Conservation (phyloP, 2,329 filamentous ascomycete genomes). For the Aspergillus puulaauensis region DNA sequence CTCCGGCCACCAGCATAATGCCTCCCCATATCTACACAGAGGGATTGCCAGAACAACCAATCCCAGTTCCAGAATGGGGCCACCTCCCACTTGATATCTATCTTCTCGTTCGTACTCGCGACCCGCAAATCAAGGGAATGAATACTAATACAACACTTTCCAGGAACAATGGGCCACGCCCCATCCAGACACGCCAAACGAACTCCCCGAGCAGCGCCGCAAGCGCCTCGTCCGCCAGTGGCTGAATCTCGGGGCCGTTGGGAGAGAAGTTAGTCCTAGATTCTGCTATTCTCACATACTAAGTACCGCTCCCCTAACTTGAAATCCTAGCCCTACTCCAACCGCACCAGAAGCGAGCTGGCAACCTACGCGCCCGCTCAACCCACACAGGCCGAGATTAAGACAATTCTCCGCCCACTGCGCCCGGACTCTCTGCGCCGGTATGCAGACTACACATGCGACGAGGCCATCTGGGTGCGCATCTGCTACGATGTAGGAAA, state of each 20-base stretch:
- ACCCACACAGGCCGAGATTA: too few relatives aligned
- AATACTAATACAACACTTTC: not conserved
- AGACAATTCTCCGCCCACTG: too few relatives aligned
- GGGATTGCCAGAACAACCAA: not conserved
- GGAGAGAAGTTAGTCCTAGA: not conserved
- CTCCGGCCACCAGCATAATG: not conserved
- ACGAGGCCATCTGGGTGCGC: too few relatives aligned
- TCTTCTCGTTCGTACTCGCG: not conserved
- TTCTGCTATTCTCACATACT: not conserved
- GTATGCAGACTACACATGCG: too few relatives aligned
- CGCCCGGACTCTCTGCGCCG: too few relatives aligned
- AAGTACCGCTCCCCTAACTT: not conserved
- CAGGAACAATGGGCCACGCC: too few relatives aligned
- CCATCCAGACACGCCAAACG: too few relatives aligned
- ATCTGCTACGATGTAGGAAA: too few relatives aligned
- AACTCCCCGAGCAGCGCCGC: too few relatives aligned
- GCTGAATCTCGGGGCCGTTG: conserved; percentile 1
- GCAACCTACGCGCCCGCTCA: too few relatives aligned
- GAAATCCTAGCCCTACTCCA: not conserved
- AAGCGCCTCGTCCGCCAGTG: not conserved
- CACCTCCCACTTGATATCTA: not conserved
- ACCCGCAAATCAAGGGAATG: not conserved
- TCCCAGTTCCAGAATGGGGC: not conserved
- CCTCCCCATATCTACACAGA: conserved; percentile 6
- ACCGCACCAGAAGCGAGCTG: not conserved